These are phyloP conservation scores for Scheffersomyces titani DNA, from an alignment of 1,139 yeast species.

Conservation along the genomic window DNA sequence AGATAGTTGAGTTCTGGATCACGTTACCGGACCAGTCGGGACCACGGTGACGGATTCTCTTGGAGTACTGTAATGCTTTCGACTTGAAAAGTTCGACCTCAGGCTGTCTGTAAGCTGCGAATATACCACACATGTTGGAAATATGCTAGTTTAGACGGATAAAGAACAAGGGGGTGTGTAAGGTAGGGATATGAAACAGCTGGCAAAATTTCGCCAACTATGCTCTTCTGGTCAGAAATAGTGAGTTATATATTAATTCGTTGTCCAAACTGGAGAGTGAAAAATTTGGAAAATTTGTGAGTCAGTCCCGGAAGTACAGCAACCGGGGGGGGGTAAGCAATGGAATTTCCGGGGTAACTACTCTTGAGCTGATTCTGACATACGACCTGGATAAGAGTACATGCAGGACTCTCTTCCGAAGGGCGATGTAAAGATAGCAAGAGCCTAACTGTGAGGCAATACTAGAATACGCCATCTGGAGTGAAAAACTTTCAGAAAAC, in stretches of 20 bases:
- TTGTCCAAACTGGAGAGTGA: background rate
- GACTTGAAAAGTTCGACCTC: conserved; percentile 80
- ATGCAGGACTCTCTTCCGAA: background rate
- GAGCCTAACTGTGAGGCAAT: background rate
- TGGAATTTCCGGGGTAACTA: background rate
- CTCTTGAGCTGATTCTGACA: background rate
- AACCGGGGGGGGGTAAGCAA: background rate
- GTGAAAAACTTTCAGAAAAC: background rate
- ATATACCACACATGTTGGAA: conserved; percentile 88
- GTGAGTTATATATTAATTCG: background rate
- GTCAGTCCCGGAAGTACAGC: conserved; percentile 4
- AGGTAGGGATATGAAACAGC: background rate
- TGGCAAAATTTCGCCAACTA: background rate
- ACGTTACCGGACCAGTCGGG: conserved; percentile 98
- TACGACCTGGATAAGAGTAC: too few species aligned
- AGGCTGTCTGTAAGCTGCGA: conserved; percentile 84
- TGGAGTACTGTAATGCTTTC: conserved; percentile 85
- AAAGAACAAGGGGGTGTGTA: background rate
- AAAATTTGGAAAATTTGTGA: conserved; percentile 12
- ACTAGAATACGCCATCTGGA: background rate
- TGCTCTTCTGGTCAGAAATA: background rate
- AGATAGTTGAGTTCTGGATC: conserved; percentile 71
- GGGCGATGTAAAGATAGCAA: background rate
- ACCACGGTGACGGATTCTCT: conserved; percentile 95
- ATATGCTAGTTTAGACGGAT: background rate